Base-by-base conservation (phyloP, 257 asterid species). In the Cinchona pubescens region DNA sequence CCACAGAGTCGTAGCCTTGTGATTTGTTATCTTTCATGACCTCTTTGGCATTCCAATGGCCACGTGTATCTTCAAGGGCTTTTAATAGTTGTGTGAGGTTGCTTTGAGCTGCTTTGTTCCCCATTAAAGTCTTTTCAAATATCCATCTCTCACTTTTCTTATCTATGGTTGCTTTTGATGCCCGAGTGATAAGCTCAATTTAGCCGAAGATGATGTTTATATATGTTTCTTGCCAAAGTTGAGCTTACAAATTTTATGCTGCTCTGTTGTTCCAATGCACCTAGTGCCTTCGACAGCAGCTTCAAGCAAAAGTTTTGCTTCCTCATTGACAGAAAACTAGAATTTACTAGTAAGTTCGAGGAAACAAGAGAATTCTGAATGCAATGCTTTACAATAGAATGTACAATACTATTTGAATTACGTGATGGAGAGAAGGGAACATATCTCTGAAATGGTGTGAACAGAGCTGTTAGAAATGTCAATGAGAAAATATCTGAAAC, bases 401-500 rank as follows among this genome's bases (percentile, higher is more conserved):
- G n/a, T 4, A n/a, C 16, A 25, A 14, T n/a, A 46, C 30, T 30
- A n/a, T n/a, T 51, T 84, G 99, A 95, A 79, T 83, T 95, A 84
- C 93, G 99, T 80, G 99, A 94, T 85, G 98, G 96, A 68, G 96
- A 90, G 82, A 91, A 90, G 84, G 98, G 96, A 81, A 86, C 82
- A 40, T 95, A 91, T 89, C 96, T 95, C 65, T 96, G 99, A 78
- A 92, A 95, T 86, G 89, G 98, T 75, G 99, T 95, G 73, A 92
- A 75, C 79, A 91, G 90, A 86, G 99, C 98, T 79, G 96, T 95
- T 79, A 87, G 87, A 81, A 92, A 95, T 84, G 85, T 95, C 75
- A 95, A 95, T 85, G 96, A 91, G 78, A 91, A 95, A 88, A 95
- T 95, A 83, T 90, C 98, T 42, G 96, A 91, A 83, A 98, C 98